phyloP scores from a whole-genome alignment of 2,329 filamentous ascomycete species.

The Aureobasidium sp. region DNA sequence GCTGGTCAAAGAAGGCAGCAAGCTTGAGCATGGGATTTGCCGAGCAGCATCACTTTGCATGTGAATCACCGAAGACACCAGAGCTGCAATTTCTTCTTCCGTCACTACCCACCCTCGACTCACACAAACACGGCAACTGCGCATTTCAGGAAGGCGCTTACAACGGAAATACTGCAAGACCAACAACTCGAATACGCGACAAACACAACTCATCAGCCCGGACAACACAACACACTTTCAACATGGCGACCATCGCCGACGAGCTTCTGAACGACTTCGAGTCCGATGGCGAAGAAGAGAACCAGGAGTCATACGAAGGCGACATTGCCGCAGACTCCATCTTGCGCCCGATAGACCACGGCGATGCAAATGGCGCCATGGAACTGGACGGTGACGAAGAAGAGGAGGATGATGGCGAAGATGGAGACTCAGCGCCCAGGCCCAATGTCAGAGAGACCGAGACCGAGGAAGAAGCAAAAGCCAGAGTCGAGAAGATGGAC shows the following conservation, averaged over 20 bases:
- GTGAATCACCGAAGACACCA: background rate
- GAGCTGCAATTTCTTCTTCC: background rate
- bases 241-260: constrained; percentile 84
- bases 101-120: background rate
- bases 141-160: background rate
- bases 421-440: constrained; percentile 51
- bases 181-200: background rate
- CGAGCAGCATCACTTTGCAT: constrained; percentile 3
- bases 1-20: background rate
- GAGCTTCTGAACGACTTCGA: constrained; percentile 89
- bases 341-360: constrained; percentile 8
- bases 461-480: constrained; percentile 62
- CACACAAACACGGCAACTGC: background rate
- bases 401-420: constrained; percentile 20
- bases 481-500: constrained; percentile 76
- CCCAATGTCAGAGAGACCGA: constrained; percentile 48
- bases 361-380: constrained; percentile 32
- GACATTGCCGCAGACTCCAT: constrained; percentile 6
- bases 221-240: constrained; percentile 14
- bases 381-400: constrained; percentile 49
- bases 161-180: background rate
- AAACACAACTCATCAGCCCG: background rate
- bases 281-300: constrained; percentile 62
- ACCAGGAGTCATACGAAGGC: constrained; percentile 19
- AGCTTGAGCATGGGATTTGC: background rate